Base-by-base conservation (phyloP, 164 flowering plant genomes). In the Vitis amurensis region DNA sequence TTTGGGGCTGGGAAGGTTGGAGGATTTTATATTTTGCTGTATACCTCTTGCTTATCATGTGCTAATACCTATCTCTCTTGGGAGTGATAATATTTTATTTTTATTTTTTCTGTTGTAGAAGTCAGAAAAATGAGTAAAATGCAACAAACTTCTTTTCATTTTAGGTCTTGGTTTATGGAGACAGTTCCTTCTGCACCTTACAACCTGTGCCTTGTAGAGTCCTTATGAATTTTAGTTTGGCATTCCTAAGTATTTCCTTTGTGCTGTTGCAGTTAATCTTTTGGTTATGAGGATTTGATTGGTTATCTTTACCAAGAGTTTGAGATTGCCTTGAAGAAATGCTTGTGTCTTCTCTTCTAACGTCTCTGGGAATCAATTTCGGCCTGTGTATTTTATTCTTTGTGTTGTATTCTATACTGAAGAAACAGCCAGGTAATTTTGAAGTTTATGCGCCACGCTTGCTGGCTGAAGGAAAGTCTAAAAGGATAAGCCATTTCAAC, bases 331-430 rank as follows among this genome's bases (percentile, higher is more conserved):
- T 14, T 65, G 56, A 55, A 71, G 68, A 66, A 67, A 95, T 95
- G 99, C 87, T 89, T 53, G 90, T 95, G 52, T 88, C 95, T 12
- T 93, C 98, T 44, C 97, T 93, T 51, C 76, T 93, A 61, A 93
- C 94, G 4, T 89, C 98, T 12, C 83, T 95, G 60, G 97, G 89
- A 50, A 95, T 93, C 71, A 95, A 95, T 71, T 68, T 85, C 68
- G 89, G 81, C 14, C 88, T 93, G 30, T 95, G 97, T 66, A 55
- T 88, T 37, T 47, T 90, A 31, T 90, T 78, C 68, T 81, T 88
- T 74, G 79, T 83, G 10, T 69, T 93, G 14, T 91, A 93, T 77
- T 91, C 99, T 23, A 70, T 91, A 61, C 70, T 95, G 82, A 86
- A 91, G 76, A 95, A 88, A 65, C 97, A 87, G 66, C 91, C 91